A percentile compares a stretch with the other conserved stretches of the same genome.
These are phyloP conservation scores for Flaveria sonorensis DNA, from an alignment of 129 eudicot species.

Conservation along the genomic window DNA sequence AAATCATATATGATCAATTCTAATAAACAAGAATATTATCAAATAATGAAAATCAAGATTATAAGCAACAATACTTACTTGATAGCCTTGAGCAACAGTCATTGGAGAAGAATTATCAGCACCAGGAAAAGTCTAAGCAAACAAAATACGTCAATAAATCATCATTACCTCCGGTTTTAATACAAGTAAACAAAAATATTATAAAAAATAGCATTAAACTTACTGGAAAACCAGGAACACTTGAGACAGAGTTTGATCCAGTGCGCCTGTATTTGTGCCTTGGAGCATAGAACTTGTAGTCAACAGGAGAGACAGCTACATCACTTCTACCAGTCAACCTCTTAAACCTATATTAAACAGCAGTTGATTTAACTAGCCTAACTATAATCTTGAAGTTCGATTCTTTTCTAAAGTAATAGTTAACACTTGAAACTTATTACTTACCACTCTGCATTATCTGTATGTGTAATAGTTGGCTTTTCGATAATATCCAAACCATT, in stretches of 20 bases:
- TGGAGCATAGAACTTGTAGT: conserved; percentile 93
- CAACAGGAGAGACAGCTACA: conserved; percentile 70
- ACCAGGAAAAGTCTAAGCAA: conserved; percentile 56
- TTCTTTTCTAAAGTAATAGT: background rate
- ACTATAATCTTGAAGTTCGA: conserved; percentile 19
- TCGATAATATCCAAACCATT: conserved; percentile 85
- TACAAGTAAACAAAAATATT: conserved; percentile 16
- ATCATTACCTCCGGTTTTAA: conserved; percentile 24
- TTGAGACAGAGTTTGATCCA: conserved; percentile 58
- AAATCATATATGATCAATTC: background rate
- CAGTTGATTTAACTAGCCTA: background rate
- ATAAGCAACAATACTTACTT: conserved; percentile 46
- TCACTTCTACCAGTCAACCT: conserved; percentile 87
- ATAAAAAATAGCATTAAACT: conserved; percentile 30
- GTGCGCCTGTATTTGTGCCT: conserved; percentile 93
- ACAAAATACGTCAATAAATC: conserved; percentile 13
- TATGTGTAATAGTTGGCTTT: conserved; percentile 59
- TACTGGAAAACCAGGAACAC: conserved; percentile 65
- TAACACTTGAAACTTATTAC: conserved; percentile 55
- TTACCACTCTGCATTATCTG: conserved; percentile 93
- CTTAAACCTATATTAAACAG: conserved; percentile 61
- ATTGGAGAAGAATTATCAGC: conserved; percentile 65
- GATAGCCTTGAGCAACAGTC: conserved; percentile 63
- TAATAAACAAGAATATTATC: background rate
- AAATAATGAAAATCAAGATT: background rate